Evolutionary conservation across 139 green algal genomes (phyloP), one percentile per base, ranked within the genome.

Genomic region (Axilococcus clingmanii): DNA sequence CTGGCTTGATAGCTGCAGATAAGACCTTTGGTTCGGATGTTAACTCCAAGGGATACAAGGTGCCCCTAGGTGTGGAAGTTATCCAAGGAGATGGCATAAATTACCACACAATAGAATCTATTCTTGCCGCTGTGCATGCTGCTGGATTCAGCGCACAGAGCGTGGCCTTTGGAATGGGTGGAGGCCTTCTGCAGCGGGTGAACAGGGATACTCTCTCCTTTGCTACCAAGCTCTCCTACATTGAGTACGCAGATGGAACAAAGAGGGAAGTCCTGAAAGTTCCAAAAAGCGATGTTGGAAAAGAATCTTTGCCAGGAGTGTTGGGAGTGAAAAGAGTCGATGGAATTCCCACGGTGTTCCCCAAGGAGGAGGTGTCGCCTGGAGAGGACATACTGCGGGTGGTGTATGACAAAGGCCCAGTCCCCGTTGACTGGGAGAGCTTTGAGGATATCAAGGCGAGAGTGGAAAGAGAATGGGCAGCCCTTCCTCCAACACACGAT

Each of bases 151-250:
- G 72, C 31, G 80, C 77, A 3, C 50, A 89, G 59, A 78, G 75
- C 34, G 79, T 90, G 23, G 74, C 75, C 0, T 94, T 92, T 69
- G 87, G 87, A 61, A 95, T 95, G 86, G 86, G 86, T 0, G 83
- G 83, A n/a, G 86, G 86, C 3, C 71, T 95, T 52, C 77, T 95
- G 61, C 86, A 94, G 55, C 78, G 78, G 48, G 63, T 92, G 11
- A 90, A 92, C 72, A 72, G 87, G 9, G 87, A 95, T 75, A 92
- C 86, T 28, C 84, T 95, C 74, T 85, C 69, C 30, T 91, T 95
- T 66, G 87, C 85, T 27, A 91, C 85, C 48, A 95, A 95, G 72
- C 77, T 95, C 17, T 75, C 55, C 60, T 79, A 90, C 65, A 86
- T 95, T 20, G 69, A 78, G 29, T 89, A 88, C 43, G 55, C 56